phyloP scores from a whole-genome alignment of 768 basidiomycete genomes.

The Serendipita sp. region DNA sequence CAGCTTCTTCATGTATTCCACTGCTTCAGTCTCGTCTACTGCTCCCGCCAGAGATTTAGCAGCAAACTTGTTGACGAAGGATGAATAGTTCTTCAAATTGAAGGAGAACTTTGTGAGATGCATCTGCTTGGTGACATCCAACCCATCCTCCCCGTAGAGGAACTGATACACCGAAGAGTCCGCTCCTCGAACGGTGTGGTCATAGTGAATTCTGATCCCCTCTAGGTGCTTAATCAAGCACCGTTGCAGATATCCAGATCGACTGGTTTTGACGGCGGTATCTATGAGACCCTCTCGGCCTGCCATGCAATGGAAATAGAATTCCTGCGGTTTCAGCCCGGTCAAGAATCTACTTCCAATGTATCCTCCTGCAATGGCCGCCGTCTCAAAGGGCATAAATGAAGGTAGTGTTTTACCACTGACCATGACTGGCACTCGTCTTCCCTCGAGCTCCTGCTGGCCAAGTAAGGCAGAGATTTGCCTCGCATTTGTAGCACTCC shows the following conservation, averaged over 20 bases:
- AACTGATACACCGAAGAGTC: slow-evolving; percentile 93
- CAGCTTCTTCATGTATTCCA: slow-evolving; percentile 75
- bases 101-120: slow-evolving; percentile 86
- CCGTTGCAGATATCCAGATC: slow-evolving; percentile 94
- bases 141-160: slow-evolving; percentile 87
- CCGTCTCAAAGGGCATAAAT: slow-evolving; percentile 95
- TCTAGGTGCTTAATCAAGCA: slow-evolving; percentile 98
- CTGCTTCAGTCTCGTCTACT: slow-evolving; percentile 53
- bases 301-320: slow-evolving; percentile 99
- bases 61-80: slow-evolving; percentile 56
- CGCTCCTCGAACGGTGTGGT: slow-evolving; percentile 92
- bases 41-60: slow-evolving; percentile 41
- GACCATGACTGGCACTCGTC: slow-evolving; percentile 97
- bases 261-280: slow-evolving; percentile 96
- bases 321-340: slow-evolving; percentile 94
- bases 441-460: slow-evolving; percentile 95
- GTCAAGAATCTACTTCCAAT: slow-evolving; percentile 98
- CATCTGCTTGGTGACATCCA: slow-evolving; percentile 96
- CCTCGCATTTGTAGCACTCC: slow-evolving; percentile 89
- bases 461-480: slow-evolving; percentile 98
- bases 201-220: slow-evolving; percentile 92
- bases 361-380: slow-evolving; percentile 93
- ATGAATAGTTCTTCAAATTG: slow-evolving; percentile 68
- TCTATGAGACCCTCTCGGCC: slow-evolving; percentile 98
- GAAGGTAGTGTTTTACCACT: slow-evolving; percentile 96